phyloP scores from a whole-genome alignment of 176 grass and related monocot genomes.

The Alopecurus myosuroides region DNA sequence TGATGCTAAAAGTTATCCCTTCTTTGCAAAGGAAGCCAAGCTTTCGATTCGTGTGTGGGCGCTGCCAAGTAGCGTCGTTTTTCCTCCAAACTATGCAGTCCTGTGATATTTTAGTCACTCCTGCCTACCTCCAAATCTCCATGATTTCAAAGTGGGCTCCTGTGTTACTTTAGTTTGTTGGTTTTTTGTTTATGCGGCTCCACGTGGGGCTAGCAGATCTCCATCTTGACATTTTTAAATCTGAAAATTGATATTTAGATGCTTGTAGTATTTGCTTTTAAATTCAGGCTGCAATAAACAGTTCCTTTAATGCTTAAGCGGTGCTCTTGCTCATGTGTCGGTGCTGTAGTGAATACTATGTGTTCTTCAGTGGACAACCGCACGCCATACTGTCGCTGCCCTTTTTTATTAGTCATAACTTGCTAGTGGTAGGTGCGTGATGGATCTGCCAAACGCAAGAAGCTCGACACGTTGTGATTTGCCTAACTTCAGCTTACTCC shows the following conservation, averaged over 20 bases:
- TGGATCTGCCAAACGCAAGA: slow-evolving; percentile 24
- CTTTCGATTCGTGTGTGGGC: slow-evolving; percentile 18
- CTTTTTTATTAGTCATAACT: neutral
- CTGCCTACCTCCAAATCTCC: slow-evolving; percentile 5
- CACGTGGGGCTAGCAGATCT: slow-evolving; percentile 22
- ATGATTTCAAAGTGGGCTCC: slow-evolving; percentile 20
- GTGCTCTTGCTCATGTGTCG: slow-evolving; percentile 19
- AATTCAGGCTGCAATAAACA: neutral
- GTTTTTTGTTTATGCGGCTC: slow-evolving; percentile 25
- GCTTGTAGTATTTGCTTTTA: neutral
- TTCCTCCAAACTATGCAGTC: neutral
- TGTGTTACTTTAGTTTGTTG: neutral
- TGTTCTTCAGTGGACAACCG: slow-evolving; percentile 11
- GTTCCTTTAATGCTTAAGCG: slow-evolving; percentile 27
- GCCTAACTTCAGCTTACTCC: slow-evolving; percentile 20
- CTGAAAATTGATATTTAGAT: slow-evolving; percentile 2
- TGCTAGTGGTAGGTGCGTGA: slow-evolving; percentile 32
- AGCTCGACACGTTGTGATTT: slow-evolving; percentile 1
- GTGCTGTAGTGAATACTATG: slow-evolving; percentile 24
- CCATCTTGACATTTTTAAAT: neutral
- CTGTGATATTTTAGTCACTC: slow-evolving; percentile 13
- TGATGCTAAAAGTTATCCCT: neutral
- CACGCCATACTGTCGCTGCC: neutral
- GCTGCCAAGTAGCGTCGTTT: slow-evolving; percentile 11
- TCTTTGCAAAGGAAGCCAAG: slow-evolving; percentile 1